Conservation (phyloP, 1,139 yeast genomes). For the Nakaseomyces kungkrabaensis region DNA sequence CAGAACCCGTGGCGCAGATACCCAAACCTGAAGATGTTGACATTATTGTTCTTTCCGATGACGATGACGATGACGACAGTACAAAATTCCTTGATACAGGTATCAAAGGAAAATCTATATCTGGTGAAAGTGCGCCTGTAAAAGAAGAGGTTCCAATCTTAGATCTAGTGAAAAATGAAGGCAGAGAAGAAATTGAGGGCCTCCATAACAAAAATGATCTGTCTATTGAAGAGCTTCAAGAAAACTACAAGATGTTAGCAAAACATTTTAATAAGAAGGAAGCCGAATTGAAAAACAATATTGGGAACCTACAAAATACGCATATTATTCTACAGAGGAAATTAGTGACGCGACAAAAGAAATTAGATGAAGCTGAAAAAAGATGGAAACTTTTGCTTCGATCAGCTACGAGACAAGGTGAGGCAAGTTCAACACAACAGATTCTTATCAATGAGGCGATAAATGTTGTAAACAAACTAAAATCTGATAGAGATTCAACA, state of each 20-base stretch:
- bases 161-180: constrained; percentile 1
- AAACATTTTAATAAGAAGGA: constrained; percentile 8
- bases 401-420: constrained; percentile 4
- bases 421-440: constrained; percentile 11
- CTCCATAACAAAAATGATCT: background rate
- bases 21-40: background rate
- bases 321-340: constrained; percentile 14
- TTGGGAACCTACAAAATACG: constrained; percentile 11
- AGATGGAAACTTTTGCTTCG: constrained; percentile 11
- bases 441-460: constrained; percentile 14
- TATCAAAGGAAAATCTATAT: background rate
- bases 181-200: background rate
- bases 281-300: constrained; percentile 8
- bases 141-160: constrained; percentile 1
- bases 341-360: constrained; percentile 15
- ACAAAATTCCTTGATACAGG: background rate
- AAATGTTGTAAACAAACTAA: constrained; percentile 7
- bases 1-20: background rate
- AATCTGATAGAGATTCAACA: constrained; percentile 14
- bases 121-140: background rate
- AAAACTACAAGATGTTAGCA: constrained; percentile 5
- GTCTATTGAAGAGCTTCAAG: constrained; percentile 3
- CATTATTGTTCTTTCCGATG: background rate
- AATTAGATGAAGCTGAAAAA: constrained; percentile 11
- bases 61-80: background rate